Base-by-base conservation (phyloP, 2,329 filamentous ascomycete species). In the Fusarium sp. region DNA sequence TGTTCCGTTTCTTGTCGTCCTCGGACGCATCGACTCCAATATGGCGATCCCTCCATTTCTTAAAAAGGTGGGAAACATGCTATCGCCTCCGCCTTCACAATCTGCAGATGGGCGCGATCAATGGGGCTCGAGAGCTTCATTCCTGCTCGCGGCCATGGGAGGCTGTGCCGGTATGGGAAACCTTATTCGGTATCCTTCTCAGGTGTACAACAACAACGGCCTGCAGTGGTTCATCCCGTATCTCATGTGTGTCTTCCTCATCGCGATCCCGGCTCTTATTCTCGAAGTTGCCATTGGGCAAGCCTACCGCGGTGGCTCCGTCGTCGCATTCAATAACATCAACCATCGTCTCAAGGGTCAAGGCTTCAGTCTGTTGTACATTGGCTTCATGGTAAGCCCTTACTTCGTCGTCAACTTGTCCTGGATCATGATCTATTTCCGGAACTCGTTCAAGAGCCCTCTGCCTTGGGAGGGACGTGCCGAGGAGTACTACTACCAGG, bases 261-360 rank as follows among this genome's bases (percentile, higher is more conserved):
- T 88, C 57, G 85, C 85, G 37, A 87, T 88, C 44, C 86, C 85
- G 0, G 80, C 82, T 0, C 79, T 88, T 37, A 81, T 87, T 14
- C 81, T 87, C 22, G 86, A 88, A 71, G 85, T 88, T 50, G 91
- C 91, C 53, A 93, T 92, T 52, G 93, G 93, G 46, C 91, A 87
- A 69, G 85, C 85, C 6, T 86, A 87, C 70, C 84, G 84, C 14
- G 85, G 84, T 39, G 85, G 85, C 14, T 82, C 81, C 4, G 83
- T 86, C 39, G 83, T 87, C 53, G 84, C 85, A 6, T 87, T 81
- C 72, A 83, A 84, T 76, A 85, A 82, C 65, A 77, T 88, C 61
- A 81, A 86, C 69, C 75, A 80, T 51, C 80, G 85, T 9, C 77
- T 87, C 33, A 86, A 85, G 66, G 86, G 85, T 4, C 78, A 84